phyloP scores from a whole-genome alignment of 306 rosid genomes.

The Hippophae rhamnoides region DNA sequence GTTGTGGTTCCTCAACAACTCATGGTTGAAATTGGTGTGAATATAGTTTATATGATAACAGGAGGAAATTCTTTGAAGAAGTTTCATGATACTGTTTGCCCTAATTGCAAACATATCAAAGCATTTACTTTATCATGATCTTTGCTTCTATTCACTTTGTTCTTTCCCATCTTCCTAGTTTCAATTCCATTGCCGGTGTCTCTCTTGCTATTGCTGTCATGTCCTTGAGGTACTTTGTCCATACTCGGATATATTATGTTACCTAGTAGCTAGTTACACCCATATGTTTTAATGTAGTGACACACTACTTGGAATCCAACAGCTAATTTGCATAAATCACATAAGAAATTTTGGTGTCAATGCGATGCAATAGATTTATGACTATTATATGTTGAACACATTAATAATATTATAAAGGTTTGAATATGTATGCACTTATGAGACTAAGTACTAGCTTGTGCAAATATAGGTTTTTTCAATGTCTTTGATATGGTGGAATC shows the following conservation, averaged over 20 bases:
- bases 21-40: constrained; percentile 21
- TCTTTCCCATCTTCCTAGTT: no score
- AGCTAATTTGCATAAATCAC: no score
- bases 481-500: neutral
- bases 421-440: no score
- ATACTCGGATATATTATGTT: neutral
- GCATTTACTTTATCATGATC: constrained; percentile 34
- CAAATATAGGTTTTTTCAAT: no score
- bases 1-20: constrained; percentile 40
- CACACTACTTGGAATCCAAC: no score
- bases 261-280: neutral
- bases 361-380: no score
- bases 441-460: no score
- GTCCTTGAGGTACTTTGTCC: constrained; percentile 25
- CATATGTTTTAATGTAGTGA: no score
- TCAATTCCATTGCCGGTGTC: constrained; percentile 23
- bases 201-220: constrained; percentile 33
- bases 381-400: no score
- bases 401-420: no score
- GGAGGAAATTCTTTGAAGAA: constrained; percentile 35
- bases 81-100: constrained; percentile 17
- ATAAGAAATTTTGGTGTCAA: no score
- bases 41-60: constrained; percentile 36
- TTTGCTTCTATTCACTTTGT: constrained; percentile 30
- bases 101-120: constrained; percentile 24